Evolutionary conservation across 352 stramenopile genomes (phyloP).

Genomic region (Globisporangium iwayamae): DNA sequence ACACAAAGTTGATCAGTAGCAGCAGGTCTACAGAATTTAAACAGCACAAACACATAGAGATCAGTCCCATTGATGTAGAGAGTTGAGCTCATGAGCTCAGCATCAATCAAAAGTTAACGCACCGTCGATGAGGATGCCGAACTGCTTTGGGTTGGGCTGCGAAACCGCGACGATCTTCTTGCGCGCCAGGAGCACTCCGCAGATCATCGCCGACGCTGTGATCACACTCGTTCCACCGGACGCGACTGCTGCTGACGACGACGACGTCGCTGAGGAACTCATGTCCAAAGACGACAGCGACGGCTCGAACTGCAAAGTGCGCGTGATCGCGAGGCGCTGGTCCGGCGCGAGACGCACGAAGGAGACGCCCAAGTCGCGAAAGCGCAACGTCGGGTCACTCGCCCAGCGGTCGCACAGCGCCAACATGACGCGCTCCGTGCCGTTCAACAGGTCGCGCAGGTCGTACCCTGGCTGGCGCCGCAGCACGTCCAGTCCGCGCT

Average conservation of each 20-base stretch:
- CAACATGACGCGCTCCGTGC: constrained; percentile 49
- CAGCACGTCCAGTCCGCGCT: constrained; percentile 57
- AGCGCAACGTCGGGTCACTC: constrained; percentile 27
- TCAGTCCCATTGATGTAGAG: no score
- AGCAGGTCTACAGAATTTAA: constrained; percentile 39
- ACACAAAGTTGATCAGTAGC: constrained; percentile 71
- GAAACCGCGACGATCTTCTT: constrained; percentile 51
- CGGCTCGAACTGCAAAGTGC: constrained; percentile 42
- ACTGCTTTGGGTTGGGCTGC: constrained; percentile 62
- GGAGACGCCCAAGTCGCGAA: constrained; percentile 42
- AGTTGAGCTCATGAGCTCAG: no score
- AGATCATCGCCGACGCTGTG: constrained; percentile 45
- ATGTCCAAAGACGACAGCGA: neutral
- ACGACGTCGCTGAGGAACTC: neutral
- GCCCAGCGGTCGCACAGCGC: constrained; percentile 45
- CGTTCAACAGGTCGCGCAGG: constrained; percentile 60
- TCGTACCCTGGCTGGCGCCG: constrained; percentile 60
- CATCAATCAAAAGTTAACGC: neutral
- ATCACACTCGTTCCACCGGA: neutral
- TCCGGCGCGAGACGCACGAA: constrained; percentile 47
- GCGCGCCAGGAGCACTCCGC: constrained; percentile 44
- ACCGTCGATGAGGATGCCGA: constrained; percentile 64
- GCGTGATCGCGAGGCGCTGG: constrained; percentile 36
- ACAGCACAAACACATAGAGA: neutral
- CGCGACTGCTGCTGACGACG: constrained; percentile 1